Percentiles rank a stretch among this genome's conserved stretches.
Conservation (phyloP, 2,329 filamentous ascomycete genomes). For the Dactylellina parvicollis region DNA sequence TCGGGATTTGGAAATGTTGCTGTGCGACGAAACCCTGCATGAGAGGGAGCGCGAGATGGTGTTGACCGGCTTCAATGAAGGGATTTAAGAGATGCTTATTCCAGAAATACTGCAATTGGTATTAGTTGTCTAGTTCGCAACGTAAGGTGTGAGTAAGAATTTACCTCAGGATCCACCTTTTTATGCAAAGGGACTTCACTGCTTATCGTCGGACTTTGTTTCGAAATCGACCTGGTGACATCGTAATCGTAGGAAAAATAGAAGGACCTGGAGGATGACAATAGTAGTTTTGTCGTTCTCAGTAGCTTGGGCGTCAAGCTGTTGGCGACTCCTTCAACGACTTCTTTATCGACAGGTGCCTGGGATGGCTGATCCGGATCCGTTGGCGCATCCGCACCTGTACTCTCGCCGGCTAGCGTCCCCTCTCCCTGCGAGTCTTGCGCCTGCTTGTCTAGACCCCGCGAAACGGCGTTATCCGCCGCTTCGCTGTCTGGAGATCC, state of each 20-base stretch:
- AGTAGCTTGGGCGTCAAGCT: slow-evolving; percentile 83
- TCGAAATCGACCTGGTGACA: slow-evolving; percentile 74
- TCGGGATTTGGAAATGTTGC: slow-evolving; percentile 58
- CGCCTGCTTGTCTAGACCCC: slow-evolving; percentile 43
- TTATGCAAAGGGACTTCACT: slow-evolving; percentile 72
- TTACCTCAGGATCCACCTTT: slow-evolving; percentile 74
- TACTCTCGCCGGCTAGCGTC: slow-evolving; percentile 21
- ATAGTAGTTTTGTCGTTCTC: slow-evolving; percentile 82
- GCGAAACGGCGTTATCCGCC: slow-evolving; percentile 23
- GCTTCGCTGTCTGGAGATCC: slow-evolving; percentile 50
- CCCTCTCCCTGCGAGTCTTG: slow-evolving; percentile 58
- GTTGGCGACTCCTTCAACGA: slow-evolving; percentile 62
- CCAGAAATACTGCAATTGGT: slow-evolving; percentile 78
- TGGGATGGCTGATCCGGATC: slow-evolving; percentile 28
- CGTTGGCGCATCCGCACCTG: slow-evolving; percentile 21
- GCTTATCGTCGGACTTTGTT: slow-evolving; percentile 30
- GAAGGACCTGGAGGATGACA: slow-evolving; percentile 82
- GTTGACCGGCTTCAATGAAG: slow-evolving; percentile 78
- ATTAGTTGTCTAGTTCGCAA: slow-evolving; percentile 13
- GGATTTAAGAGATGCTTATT: slow-evolving; percentile 78
- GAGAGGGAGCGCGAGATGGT: slow-evolving; percentile 78
- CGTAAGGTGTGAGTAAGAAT: slow-evolving; percentile 38
- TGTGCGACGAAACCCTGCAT: slow-evolving; percentile 94
- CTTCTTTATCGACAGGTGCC: slow-evolving; percentile 51
- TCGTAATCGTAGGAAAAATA: slow-evolving; percentile 97